Evolutionary conservation across 2,329 filamentous ascomycete species (phyloP).

Genomic region (Fusarium hainanense): DNA sequence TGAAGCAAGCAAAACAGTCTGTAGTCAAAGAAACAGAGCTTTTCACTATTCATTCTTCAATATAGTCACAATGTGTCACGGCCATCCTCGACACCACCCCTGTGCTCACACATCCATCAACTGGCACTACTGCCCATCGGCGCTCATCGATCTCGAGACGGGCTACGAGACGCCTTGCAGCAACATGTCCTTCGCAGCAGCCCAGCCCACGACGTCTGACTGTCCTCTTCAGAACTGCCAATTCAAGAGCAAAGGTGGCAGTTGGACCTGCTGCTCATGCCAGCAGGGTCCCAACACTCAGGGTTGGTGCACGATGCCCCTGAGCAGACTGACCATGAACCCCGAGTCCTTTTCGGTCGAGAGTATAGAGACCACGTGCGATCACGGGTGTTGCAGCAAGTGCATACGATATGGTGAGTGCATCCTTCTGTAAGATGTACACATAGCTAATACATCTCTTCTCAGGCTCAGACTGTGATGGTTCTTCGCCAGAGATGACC

Average conservation of each 20-base stretch:
- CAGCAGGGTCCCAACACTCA: constrained; percentile 61
- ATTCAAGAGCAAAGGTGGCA: constrained; percentile 61
- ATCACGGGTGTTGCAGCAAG: constrained; percentile 64
- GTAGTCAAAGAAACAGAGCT: background rate
- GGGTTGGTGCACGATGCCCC: constrained; percentile 63
- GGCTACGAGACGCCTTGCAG: constrained; percentile 62
- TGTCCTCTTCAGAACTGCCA: constrained; percentile 65
- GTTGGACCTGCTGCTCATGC: constrained; percentile 67
- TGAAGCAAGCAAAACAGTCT: constrained; percentile 4
- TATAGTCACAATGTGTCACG: constrained; percentile 61
- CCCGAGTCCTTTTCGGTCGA: constrained; percentile 50
- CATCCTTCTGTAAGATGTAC: background rate
- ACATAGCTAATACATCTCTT: background rate
- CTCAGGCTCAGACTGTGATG: constrained; percentile 49
- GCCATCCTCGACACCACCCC: constrained; percentile 63
- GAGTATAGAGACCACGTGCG: constrained; percentile 57
- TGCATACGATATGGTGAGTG: constrained; percentile 57
- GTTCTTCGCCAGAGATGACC: constrained; percentile 51
- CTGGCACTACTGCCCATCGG: constrained; percentile 64
- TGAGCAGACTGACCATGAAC: constrained; percentile 48
- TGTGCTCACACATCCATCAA: constrained; percentile 66
- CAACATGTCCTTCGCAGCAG: constrained; percentile 60
- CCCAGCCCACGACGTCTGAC: constrained; percentile 56
- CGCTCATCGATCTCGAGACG: constrained; percentile 60
- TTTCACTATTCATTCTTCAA: background rate